Evolutionary conservation across 139 green algal genomes (phyloP), one percentile per base, ranked within the genome.

Genomic region (Astrephomene gubernaculifera): DNA sequence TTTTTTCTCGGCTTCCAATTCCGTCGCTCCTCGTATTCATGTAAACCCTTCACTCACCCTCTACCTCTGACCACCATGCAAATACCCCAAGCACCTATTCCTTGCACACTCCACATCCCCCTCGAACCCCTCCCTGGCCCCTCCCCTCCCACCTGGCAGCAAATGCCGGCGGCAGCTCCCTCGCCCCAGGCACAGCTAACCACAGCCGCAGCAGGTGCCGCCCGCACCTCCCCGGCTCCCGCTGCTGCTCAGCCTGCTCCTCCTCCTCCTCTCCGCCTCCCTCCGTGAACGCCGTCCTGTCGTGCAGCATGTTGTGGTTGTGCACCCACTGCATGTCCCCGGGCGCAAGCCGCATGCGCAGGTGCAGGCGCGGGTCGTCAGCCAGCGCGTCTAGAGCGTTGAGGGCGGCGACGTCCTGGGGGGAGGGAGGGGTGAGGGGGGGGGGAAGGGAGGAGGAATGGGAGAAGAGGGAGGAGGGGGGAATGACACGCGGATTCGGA

Each of bases 281-380:
- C n/a, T n/a, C n/a, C n/a, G n/a, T n/a, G 60, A 73, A 73, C 29
- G 19, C 60, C 14, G 76, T 72, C 19, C 60, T 38, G 41, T 84
- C 78, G 41, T 84, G 76, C 60, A 83, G 76, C 76, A 83, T 72
- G 76, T 83, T 83, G 39, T 83, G 76, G 60, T 83, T 83, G 76
- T 83, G 76, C 39, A 81, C 52, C 25, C 38, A 69, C 57, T 83
- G 78, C 63, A 84, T 64, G 43, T 84, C 78, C 22, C 78, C 78
- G 22, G 78, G 78, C 21, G 61, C 63, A 21, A 84, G 63, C 2
- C 78, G 78, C 78, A 84, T 84, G 78, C 61, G 49, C 4, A 84
- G 63, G 60, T 84, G 24, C 6, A 84, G 60, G 8, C 1, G 4
- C 21, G 78, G 63, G 78, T 84, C 78, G 78, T 84, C 74, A 63